Base-by-base conservation (phyloP, 176 grass and related monocot genomes). In the Cymbopogon citratus region DNA sequence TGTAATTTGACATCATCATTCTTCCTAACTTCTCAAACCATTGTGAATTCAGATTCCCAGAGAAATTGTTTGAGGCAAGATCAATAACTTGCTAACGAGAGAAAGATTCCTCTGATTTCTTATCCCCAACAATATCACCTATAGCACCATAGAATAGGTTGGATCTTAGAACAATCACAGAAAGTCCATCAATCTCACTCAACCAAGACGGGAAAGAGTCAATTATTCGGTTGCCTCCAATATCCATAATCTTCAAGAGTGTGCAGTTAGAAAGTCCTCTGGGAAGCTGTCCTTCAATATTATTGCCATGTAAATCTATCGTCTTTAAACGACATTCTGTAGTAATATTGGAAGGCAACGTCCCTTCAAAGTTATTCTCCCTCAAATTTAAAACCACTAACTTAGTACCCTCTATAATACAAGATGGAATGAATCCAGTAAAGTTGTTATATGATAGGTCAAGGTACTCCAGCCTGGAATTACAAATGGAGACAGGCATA, bases 371-470 rank as follows among this genome's bases (percentile, higher is more conserved):
- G 0, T 74, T 62, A 85, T 87, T 90, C 3, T 25, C 34, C 7
- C 63, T 63, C 80, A 90, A 48, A 18, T 74, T 87, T 52, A 90
- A 21, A 54, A 74, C 2, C 0, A 0, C 0, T 6, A 15, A 1
- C 0, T 1, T 0, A 21, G 9, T 25, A 34, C 38, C 29, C 79
- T 85, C 66, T 10, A 49, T 36, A 0, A 83, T 0, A 48, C 74
- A 90, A 5, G 66, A 46, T 6, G 88, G 84, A 60, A 86, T 74
- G 0, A 2, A 1, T 1, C 84, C 73, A 3, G 45, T 83, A 4
- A 90, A 86, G 2, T 74, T 90, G 66, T 90, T 90, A 16, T 77
- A 0, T 0, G 84, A 83, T n/a, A 87, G 29, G 15, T 83, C 84
- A 33, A 90, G 79, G 0, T 68, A 0, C 0, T 4, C 0, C 5